Base-by-base conservation (phyloP, 2,329 filamentous ascomycete genomes). In the Colletotrichum musicola region DNA sequence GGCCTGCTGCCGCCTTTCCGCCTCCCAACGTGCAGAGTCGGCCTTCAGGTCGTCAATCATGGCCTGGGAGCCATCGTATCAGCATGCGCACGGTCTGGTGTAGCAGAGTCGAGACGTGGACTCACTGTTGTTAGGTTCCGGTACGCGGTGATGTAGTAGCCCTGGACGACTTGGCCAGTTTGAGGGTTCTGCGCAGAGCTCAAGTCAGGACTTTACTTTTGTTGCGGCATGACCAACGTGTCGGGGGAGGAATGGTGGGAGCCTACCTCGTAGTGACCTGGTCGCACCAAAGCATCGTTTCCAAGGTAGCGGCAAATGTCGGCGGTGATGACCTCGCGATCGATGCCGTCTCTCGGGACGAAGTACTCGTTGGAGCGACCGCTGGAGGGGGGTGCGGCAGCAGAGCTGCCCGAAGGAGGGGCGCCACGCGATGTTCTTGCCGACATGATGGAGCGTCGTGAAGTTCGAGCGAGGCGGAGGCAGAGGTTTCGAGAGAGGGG, bases 281-380 rank as follows among this genome's bases (percentile, higher is more conserved):
- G 92, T 76, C 90, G 90, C 77, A 93, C 92, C 75, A 93, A 86
- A 73, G 92, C 92, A 84, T 95, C 92, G 79, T 93, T 93, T 76
- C 92, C 92, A 74, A 95, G 86, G 79, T 94, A 95, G 77, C 92
- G 91, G 83, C 92, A 94, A 73, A 95, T 93, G 79, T 95, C 92
- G 77, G 92, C 90, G 71, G 93, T 93, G 81, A 95, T 94, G 75
- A 95, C 92, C 80, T 95, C 92, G 75, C 92, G 90, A 79, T 93
- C 92, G 80, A 95, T 95, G 77, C 92, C 92, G 80, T 94, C 91
- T 75, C 91, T 89, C 53, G 91, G 90, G 63, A 94, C 89, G 79
- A 94, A 94, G 79, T 94, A 94, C 81, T 94, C 91, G 80, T 93
- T 93, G 78, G 92, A 88, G 69, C 88, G 86, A 71, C 78, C 77